Evolutionary conservation across 495 filamentous ascomycete species (phyloP).

Genomic region (Tuber calosporum): DNA sequence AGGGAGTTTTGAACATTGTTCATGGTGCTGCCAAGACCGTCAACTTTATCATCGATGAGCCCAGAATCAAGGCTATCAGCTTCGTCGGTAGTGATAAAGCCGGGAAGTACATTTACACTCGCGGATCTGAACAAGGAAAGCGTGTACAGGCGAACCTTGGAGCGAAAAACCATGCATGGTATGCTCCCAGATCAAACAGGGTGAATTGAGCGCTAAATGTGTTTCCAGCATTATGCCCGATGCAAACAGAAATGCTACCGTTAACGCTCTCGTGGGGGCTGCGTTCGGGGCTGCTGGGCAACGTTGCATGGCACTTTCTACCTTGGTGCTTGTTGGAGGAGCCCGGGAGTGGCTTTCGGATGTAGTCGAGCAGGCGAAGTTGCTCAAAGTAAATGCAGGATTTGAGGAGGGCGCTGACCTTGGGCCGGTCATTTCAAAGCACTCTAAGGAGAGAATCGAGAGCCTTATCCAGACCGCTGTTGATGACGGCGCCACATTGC

Average conservation of each 20-base stretch:
- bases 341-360: constrained; percentile 89
- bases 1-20: constrained; percentile 89
- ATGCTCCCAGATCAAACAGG: constrained; percentile 1
- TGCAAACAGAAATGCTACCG: constrained; percentile 93
- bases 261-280: constrained; percentile 90
- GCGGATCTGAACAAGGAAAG: constrained; percentile 83
- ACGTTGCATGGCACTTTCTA: constrained; percentile 95
- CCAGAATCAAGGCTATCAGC: constrained; percentile 92
- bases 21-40: constrained; percentile 88
- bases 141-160: constrained; percentile 96
- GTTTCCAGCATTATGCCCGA: constrained; percentile 65
- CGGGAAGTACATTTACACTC: constrained; percentile 90
- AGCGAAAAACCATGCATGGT: constrained; percentile 94
- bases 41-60: constrained; percentile 95
- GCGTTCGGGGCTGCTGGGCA: constrained; percentile 96
- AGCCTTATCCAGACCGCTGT: constrained; percentile 80
- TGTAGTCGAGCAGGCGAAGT: constrained; percentile 82
- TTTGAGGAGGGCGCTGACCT: constrained; percentile 93
- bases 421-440: constrained; percentile 91
- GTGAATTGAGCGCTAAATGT: constrained; percentile 6
- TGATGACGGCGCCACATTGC: constrained; percentile 84
- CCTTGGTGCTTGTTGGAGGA: constrained; percentile 87
- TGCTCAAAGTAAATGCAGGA: constrained; percentile 82
- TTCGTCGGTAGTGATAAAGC: constrained; percentile 97
- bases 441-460: constrained; percentile 86